Evolutionary conservation across 345 rosid genomes (phyloP).

Genomic region (Ceriops zippeliana): DNA sequence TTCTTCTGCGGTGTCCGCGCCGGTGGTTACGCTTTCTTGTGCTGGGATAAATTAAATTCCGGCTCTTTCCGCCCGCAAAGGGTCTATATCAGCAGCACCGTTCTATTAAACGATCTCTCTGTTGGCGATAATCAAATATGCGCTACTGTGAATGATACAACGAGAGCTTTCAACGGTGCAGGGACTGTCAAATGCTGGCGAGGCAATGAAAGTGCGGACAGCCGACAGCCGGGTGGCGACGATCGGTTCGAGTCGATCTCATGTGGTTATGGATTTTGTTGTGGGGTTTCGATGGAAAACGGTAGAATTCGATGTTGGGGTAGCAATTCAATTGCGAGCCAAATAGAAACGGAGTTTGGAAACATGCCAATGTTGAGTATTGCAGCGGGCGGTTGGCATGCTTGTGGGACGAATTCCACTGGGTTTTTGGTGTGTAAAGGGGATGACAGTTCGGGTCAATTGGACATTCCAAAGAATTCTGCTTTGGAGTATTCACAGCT

Average conservation of each 20-base stretch:
- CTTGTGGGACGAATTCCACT: slow-evolving; percentile 57
- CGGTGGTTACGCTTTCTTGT: slow-evolving; percentile 55
- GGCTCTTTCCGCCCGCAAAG: slow-evolving; percentile 32
- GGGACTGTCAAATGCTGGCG: slow-evolving; percentile 62
- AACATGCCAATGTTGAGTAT: slow-evolving; percentile 49
- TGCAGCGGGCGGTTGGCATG: slow-evolving; percentile 62
- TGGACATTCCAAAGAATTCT: slow-evolving; percentile 42
- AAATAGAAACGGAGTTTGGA: slow-evolving; percentile 45
- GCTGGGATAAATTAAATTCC: slow-evolving; percentile 46
- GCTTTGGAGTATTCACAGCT: slow-evolving; percentile 38
- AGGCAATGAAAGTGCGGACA: neutral
- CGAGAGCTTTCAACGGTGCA: neutral
- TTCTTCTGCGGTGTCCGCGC: slow-evolving; percentile 66
- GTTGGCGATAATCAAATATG: slow-evolving; percentile 68
- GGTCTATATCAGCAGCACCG: slow-evolving; percentile 42
- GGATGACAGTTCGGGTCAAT: slow-evolving; percentile 47
- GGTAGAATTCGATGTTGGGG: slow-evolving; percentile 58
- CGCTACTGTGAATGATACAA: slow-evolving; percentile 40
- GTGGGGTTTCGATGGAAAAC: slow-evolving; percentile 45
- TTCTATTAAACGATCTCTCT: slow-evolving; percentile 39
- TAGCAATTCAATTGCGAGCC: slow-evolving; percentile 20
- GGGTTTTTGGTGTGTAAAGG: slow-evolving; percentile 65
- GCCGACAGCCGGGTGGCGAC: slow-evolving; percentile 13
- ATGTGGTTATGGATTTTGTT: slow-evolving; percentile 67
- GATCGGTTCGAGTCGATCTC: slow-evolving; percentile 43